Evolutionary conservation across 805 yeast species (phyloP).

Genomic region (Phaffomyces antillensis): DNA sequence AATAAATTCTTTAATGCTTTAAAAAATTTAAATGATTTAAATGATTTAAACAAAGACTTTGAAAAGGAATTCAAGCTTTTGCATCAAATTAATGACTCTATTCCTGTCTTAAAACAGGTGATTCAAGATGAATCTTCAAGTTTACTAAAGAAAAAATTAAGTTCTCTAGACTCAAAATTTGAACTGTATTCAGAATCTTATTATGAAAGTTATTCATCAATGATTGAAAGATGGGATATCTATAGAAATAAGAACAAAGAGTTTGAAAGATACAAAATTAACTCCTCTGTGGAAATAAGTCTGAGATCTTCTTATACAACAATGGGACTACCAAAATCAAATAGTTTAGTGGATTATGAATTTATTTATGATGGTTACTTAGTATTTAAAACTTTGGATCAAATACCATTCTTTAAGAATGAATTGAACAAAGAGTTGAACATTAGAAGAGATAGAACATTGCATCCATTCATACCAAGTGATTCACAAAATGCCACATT

Average conservation of each 20-base stretch:
- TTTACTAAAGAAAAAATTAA: constrained; percentile 57
- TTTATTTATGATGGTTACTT: constrained; percentile 77
- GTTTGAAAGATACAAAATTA: constrained; percentile 56
- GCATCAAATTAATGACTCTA: constrained; percentile 60
- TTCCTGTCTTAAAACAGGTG: constrained; percentile 67
- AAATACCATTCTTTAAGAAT: constrained; percentile 49
- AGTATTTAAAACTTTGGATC: constrained; percentile 71
- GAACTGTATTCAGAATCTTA: constrained; percentile 49
- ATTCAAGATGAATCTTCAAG: constrained; percentile 71
- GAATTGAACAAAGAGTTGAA: constrained; percentile 67
- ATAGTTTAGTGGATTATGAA: constrained; percentile 46
- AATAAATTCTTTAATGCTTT: constrained; percentile 81
- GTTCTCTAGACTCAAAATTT: constrained; percentile 37
- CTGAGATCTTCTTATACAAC: constrained; percentile 52
- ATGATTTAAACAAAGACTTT: constrained; percentile 61
- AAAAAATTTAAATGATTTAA: constrained; percentile 70
- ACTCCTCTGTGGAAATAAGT: constrained; percentile 80
- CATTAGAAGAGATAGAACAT: constrained; percentile 60
- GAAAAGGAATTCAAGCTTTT: constrained; percentile 70
- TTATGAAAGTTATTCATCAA: constrained; percentile 43
- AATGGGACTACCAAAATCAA: constrained; percentile 27
- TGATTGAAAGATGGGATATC: constrained; percentile 55
- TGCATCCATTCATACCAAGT: constrained; percentile 55
- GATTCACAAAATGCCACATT: constrained; percentile 27
- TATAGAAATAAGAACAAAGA: constrained; percentile 37